These are phyloP conservation scores for Claviceps spartinae DNA, from an alignment of 2,329 filamentous ascomycete genomes.

Conservation along the genomic window DNA sequence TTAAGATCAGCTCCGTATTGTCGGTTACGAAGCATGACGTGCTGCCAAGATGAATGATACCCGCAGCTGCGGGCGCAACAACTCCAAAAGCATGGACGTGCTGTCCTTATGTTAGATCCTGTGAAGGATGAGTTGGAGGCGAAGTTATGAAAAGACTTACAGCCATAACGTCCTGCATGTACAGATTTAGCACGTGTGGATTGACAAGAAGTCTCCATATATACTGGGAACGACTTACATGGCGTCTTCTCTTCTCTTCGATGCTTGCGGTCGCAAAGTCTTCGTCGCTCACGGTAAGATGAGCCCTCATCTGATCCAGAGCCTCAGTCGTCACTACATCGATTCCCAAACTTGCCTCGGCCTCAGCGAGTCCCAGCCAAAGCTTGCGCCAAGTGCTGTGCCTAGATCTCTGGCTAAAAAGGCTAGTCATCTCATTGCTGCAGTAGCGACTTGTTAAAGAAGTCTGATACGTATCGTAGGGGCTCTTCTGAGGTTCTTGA, in stretches of 20 bases:
- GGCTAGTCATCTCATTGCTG: conserved; percentile 58
- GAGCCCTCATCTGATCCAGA: conserved; percentile 60
- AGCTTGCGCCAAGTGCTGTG: conserved; percentile 71
- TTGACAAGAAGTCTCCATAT: neutral
- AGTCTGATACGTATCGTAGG: conserved; percentile 40
- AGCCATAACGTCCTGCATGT: conserved; percentile 41
- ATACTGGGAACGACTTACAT: conserved; percentile 20
- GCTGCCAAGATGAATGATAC: conserved; percentile 63
- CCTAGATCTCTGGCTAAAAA: conserved; percentile 67
- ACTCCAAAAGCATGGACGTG: conserved; percentile 64
- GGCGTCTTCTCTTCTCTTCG: conserved; percentile 61
- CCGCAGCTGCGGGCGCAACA: conserved; percentile 62
- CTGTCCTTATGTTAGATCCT: conserved; percentile 14
- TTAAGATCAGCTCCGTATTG: conserved; percentile 66
- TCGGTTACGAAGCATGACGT: conserved; percentile 42
- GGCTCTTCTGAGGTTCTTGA: conserved; percentile 5
- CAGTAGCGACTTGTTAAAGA: conserved; percentile 61
- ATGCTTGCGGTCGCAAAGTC: conserved; percentile 62
- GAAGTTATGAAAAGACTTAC: conserved; percentile 18
- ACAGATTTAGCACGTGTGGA: conserved; percentile 4
- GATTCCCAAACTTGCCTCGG: conserved; percentile 68
- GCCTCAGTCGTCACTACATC: conserved; percentile 57
- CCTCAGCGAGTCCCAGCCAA: conserved; percentile 75
- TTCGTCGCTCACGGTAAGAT: conserved; percentile 61
- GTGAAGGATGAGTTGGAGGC: neutral